Evolutionary conservation across 768 basidiomycete genomes (phyloP).

Genomic region (Tephrocybe sp.): DNA sequence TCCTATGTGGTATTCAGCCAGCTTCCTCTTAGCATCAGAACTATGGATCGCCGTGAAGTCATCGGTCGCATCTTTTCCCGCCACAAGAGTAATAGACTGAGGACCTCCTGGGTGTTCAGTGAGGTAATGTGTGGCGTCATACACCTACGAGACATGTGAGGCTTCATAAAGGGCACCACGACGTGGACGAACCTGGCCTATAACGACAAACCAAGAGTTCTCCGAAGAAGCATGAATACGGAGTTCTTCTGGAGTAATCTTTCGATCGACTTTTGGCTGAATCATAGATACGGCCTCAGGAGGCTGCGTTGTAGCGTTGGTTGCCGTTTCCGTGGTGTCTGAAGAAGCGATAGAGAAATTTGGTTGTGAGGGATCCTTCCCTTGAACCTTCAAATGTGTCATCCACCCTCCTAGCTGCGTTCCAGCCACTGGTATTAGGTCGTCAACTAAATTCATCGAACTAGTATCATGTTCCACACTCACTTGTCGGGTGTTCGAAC

Average conservation of each 20-base stretch:
- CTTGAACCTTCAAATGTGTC: slow-evolving; percentile 51
- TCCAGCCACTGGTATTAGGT: slow-evolving; percentile 32
- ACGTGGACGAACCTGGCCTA: slow-evolving; percentile 37
- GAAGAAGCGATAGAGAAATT: slow-evolving; percentile 25
- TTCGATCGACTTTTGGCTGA: slow-evolving; percentile 41
- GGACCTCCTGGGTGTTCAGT: slow-evolving; percentile 60
- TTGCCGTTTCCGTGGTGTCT: not conserved
- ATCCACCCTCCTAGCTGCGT: slow-evolving; percentile 57
- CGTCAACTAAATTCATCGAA: not conserved
- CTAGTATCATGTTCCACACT: slow-evolving; percentile 5
- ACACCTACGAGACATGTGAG: slow-evolving; percentile 30
- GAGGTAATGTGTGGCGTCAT: slow-evolving; percentile 51
- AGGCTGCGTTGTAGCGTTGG: slow-evolving; percentile 21
- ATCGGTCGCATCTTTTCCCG: slow-evolving; percentile 61
- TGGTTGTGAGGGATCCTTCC: slow-evolving; percentile 43
- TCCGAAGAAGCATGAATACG: slow-evolving; percentile 32
- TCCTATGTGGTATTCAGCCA: slow-evolving; percentile 36
- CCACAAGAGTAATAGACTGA: slow-evolving; percentile 53
- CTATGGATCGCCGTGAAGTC: slow-evolving; percentile 68
- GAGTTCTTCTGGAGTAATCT: slow-evolving; percentile 45
- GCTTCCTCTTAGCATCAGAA: slow-evolving; percentile 43
- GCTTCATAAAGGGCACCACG: not conserved
- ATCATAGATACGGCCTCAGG: slow-evolving; percentile 34
- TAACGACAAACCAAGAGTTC: slow-evolving; percentile 51
- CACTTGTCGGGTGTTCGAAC: slow-evolving; percentile 60